Evolutionary conservation across 2,329 filamentous ascomycete species (phyloP), one percentile per base, ranked within the genome.

Genomic region (Aschersonia sp.): DNA sequence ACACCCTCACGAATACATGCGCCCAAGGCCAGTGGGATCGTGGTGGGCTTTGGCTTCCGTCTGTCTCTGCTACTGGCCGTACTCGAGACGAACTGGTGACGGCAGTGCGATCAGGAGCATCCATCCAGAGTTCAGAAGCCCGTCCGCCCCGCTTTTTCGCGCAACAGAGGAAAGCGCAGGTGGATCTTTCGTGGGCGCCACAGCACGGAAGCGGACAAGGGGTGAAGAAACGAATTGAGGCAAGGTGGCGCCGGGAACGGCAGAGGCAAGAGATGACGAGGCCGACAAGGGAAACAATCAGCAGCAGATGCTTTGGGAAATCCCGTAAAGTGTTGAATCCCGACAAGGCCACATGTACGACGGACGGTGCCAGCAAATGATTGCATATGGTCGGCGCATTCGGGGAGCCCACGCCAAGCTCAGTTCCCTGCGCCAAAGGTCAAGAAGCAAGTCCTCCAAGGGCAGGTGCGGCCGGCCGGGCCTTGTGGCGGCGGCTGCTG

Each of bases 181-280:
- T 37, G 32, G 12, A 37, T 12, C 12, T 12, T 2, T 37, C 2
- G 32, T 4, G 32, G 12, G 32, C 32, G 32, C 32, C 32, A 37
- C 32, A 37, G 32, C 32, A 37, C 32, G 32, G 32, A 37, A 37
- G 32, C 12, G 32, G 32, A 37, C 32, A 37, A 37, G 32, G 32
- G 32, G 11, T 47, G 22, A 40, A 11, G 45, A 47, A 47, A 43
- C 12, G 41, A 31, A 43, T 41, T 43, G 45, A 30, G 45, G 40
- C 5, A 37, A 12, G 32, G 45, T 46, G 45, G 45, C 45, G 45
- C 31, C 45, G 45, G 22, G 45, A 37, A 37, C 45, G 35, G 45
- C 14, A 43, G 40, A 30, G 39, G 14, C 39, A 39, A 22, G 5
- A 32, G 35, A 41, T 31, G 45, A 41, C 32, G 12, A 37, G 32